Base-by-base conservation (phyloP, 331 rosid genomes). In the Malus hybrid region DNA sequence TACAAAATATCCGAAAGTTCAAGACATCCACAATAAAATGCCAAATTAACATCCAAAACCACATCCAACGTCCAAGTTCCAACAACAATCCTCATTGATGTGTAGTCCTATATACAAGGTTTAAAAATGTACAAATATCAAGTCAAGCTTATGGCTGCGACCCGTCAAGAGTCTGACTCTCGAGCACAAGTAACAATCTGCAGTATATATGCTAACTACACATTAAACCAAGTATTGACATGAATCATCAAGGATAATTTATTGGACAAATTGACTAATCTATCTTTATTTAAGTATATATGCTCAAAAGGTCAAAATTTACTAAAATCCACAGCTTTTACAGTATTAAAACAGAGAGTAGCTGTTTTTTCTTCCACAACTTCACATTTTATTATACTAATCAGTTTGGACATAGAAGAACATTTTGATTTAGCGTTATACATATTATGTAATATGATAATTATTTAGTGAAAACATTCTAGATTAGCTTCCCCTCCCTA, bases 281-380 rank as follows among this genome's bases (percentile, higher is more conserved):
- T 10, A 10, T 67, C 24, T 48, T 9, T 4, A 16, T 46, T 30
- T 30, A 30, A 3, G 2, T 39, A 7, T 28, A 6, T 36, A 7
- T 57, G 70, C 33, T 24, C 75, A 42, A 75, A 74, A 50, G 62
- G 79, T 75, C 79, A 80, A 75, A 67, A 50, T 53, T 80, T 42
- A 39, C 53, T 69, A 62, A 32, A 73, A 63, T 57, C 13, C 74
- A 48, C 19, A 18, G 22, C 57, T 74, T 24, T 30, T n/a, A 55
- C 28, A 32, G 19, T 11, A 50, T 60, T 73, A 62, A 61, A 61
- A 71, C 29, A 30, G 42, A 61, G 63, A 52, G 26, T 64, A 69
- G 68, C 32, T 61, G 66, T 68, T 68, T 19, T 24, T 75, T 34
- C 52, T 68, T 79, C 68, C 72, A 44, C 63, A 60, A 16, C 34